Evolutionary conservation across 176 grass and related monocot genomes (phyloP), one percentile per base, ranked within the genome.

Genomic region (sorghum (Sorghum bicolor)): DNA sequence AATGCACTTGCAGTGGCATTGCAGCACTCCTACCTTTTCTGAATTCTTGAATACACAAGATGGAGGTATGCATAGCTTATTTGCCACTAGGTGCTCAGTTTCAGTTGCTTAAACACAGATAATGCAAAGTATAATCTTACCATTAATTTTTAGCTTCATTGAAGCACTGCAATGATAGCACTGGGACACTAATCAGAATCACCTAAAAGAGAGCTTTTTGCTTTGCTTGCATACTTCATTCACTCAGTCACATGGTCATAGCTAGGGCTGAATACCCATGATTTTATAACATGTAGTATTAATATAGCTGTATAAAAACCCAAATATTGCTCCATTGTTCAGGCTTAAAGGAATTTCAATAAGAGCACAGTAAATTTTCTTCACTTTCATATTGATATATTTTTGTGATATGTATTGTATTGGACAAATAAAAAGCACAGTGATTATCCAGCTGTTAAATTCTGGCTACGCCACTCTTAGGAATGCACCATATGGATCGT

Each of bases 41-140:
- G 50, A 77, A 77, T 20, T 82, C 73, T 77, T 31, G 30, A 72
- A 78, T 72, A 44, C 26, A 69, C 12, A 40, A 15, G 24, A 82
- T 72, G 7, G 38, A 43, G 48, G 53, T 2, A 70, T 62, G 50
- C 61, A 75, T 62, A 38, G 14, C 12, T 36, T 30, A 48, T n/a
- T 68, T 80, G 10, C 3, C 33, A 74, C 52, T 48, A 77, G 47
- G 47, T 24, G 15, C 25, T 30, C 3, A 70, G n/a, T 77, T 24
- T n/a, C 24, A 72, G 17, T 63, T 38, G 20, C 16, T 78, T 50
- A 70, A 44, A 67, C 16, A 16, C 63, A 50, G 41, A 10, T 67
- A 47, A 80, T 24, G 8, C 26, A 37, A 41, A 67, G 57, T 38
- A 34, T 16, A 15, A 44, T 40, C 25, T 65, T 72, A 77, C 28